phyloP scores from a whole-genome alignment of 2,329 filamentous ascomycete genomes.

The Cladosporium austrohemisphaericum region DNA sequence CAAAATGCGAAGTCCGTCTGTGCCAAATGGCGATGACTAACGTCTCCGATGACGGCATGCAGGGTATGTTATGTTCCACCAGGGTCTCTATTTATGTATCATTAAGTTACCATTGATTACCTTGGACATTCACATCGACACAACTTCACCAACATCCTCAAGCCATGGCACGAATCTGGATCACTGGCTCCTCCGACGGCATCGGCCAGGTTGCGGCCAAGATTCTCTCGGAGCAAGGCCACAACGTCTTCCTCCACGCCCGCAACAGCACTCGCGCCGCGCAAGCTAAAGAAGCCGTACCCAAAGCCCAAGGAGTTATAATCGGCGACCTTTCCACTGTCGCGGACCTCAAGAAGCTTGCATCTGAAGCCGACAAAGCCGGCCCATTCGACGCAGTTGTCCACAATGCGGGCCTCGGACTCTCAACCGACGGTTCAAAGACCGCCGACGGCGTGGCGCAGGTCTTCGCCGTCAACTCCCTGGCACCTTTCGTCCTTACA shows the following conservation, averaged over 20 bases:
- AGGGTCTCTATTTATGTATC: too few species aligned
- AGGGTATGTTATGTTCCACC: too few species aligned
- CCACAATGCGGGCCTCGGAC: slow-evolving; percentile 55
- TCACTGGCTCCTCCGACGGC: slow-evolving; percentile 58
- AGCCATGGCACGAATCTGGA: slow-evolving; percentile 47
- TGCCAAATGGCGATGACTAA: too few species aligned
- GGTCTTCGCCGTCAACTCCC: slow-evolving; percentile 54
- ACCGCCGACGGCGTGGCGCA: slow-evolving; percentile 47
- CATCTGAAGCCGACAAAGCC: slow-evolving; percentile 47
- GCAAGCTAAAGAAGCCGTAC: slow-evolving; percentile 47
- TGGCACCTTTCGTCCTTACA: slow-evolving; percentile 57
- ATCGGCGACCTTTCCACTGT: slow-evolving; percentile 53
- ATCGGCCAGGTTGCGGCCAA: slow-evolving; percentile 52
- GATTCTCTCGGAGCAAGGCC: slow-evolving; percentile 49
- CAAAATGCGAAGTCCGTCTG: too few species aligned
- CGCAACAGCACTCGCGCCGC: slow-evolving; percentile 53
- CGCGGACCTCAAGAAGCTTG: slow-evolving; percentile 49
- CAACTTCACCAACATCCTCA: neutral
- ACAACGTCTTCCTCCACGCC: slow-evolving; percentile 55
- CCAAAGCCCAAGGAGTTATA: slow-evolving; percentile 50
- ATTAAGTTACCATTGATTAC: too few species aligned
- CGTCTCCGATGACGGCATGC: too few species aligned
- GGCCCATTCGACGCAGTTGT: slow-evolving; percentile 54
- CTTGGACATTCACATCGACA: too few species aligned
- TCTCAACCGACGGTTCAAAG: slow-evolving; percentile 40